phyloP scores from a whole-genome alignment of 345 rosid genomes.

The Noccaea caerulescens region DNA sequence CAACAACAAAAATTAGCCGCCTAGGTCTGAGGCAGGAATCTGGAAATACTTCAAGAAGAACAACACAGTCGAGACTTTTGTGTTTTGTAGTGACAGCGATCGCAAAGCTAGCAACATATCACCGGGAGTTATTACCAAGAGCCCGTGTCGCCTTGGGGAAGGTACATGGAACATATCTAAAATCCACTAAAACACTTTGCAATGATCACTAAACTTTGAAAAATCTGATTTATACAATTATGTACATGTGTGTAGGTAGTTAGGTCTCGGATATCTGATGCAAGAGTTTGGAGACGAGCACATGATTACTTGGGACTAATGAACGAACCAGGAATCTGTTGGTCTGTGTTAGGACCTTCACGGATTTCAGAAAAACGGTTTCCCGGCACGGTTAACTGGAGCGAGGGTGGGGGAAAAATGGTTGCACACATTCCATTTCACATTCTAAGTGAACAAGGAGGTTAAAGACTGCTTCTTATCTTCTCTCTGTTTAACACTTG shows the following conservation, averaged over 20 bases:
- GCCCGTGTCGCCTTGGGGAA: conserved; percentile 97
- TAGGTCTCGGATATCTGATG: conserved; percentile 83
- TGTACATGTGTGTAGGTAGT: conserved; percentile 59
- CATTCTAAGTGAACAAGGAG: conserved; percentile 82
- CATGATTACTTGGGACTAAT: conserved; percentile 84
- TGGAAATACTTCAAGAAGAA: conserved; percentile 51
- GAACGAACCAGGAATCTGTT: conserved; percentile 79
- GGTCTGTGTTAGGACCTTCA: conserved; percentile 82
- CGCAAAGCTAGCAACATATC: conserved; percentile 89
- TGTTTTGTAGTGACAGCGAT: conserved; percentile 96
- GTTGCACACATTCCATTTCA: conserved; percentile 79
- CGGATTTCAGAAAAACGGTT: conserved; percentile 52
- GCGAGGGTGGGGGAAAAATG: conserved; percentile 70
- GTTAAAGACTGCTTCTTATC: conserved; percentile 42
- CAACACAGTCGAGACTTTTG: conserved; percentile 84
- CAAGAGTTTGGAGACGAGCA: conserved; percentile 79
- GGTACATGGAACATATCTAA: conserved; percentile 45
- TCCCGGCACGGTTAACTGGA: conserved; percentile 88
- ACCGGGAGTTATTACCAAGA: conserved; percentile 79
- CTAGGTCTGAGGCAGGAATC: conserved; percentile 77
- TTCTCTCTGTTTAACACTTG: conserved; percentile 1
- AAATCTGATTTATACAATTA: not conserved
- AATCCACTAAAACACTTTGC: not conserved
- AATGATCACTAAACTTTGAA: not conserved
- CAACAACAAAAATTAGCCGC: conserved; percentile 51